phyloP scores from a whole-genome alignment of 1,284 basidiomycete genomes.

The Phlebopus sp. region DNA sequence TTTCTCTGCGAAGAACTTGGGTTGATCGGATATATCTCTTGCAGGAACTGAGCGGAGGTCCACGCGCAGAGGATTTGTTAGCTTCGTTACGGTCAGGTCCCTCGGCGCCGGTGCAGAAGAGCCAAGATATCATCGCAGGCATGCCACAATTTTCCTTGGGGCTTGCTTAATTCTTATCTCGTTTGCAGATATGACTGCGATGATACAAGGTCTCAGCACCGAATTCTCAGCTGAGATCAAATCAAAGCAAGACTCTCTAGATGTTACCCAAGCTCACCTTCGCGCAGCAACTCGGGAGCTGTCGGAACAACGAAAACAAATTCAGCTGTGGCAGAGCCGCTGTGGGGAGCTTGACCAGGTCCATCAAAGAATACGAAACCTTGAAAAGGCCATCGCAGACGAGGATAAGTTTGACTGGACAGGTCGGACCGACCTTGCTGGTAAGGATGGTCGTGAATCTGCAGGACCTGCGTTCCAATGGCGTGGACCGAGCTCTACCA shows the following conservation, averaged over 20 bases:
- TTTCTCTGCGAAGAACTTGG: constrained; percentile 6
- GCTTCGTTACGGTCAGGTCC: constrained; percentile 67
- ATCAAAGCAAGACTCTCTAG: constrained; percentile 82
- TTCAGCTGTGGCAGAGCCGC: constrained; percentile 68
- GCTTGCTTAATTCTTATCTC: constrained; percentile 8
- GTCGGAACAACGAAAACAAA: constrained; percentile 83
- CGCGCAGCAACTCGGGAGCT: constrained; percentile 88
- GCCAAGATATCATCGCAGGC: constrained; percentile 88
- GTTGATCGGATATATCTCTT: constrained; percentile 3
- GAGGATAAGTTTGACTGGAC: constrained; percentile 88
- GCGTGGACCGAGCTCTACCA: constrained; percentile 62
- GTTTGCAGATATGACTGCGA: constrained; percentile 72
- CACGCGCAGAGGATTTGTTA: constrained; percentile 73
- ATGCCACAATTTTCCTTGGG: neutral
- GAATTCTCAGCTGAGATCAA: constrained; percentile 87
- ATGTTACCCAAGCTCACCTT: constrained; percentile 83
- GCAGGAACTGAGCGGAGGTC: constrained; percentile 67
- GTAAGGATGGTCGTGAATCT: constrained; percentile 45
- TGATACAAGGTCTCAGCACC: constrained; percentile 74
- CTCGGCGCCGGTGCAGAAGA: constrained; percentile 78
- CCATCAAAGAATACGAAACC: constrained; percentile 73
- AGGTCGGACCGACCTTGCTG: constrained; percentile 70
- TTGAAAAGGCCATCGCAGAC: constrained; percentile 73
- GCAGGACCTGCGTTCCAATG: constrained; percentile 62
- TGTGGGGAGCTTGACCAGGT: constrained; percentile 78